Evolutionary conservation across 495 filamentous ascomycete species (phyloP).

Genomic region (Hypoxylon lienhwacheense): DNA sequence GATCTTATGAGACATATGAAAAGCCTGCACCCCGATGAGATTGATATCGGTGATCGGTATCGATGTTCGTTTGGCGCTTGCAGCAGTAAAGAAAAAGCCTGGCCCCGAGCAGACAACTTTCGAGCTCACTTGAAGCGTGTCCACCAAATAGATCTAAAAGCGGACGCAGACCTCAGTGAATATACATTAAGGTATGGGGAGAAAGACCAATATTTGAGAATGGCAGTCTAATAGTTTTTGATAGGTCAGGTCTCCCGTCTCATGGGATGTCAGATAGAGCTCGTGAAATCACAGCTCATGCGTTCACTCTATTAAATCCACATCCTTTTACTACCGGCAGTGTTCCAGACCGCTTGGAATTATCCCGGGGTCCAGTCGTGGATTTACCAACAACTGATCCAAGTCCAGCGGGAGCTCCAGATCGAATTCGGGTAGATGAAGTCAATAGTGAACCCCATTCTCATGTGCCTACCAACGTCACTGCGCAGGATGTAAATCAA

Average conservation of each 20-base stretch:
- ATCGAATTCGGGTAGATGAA: constrained; percentile 20
- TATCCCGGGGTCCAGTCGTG: constrained; percentile 8
- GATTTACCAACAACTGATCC: constrained; percentile 14
- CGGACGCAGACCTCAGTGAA: constrained; percentile 53
- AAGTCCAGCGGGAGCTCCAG: constrained; percentile 7
- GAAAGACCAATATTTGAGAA: neutral
- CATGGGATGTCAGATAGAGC: constrained; percentile 6
- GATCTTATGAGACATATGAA: constrained; percentile 75
- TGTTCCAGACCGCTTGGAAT: constrained; percentile 6
- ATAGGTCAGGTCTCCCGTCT: constrained; percentile 8
- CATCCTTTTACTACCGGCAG: neutral
- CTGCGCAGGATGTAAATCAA: neutral
- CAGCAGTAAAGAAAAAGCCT: constrained; percentile 69
- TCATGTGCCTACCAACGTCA: neutral
- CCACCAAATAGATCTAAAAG: constrained; percentile 49
- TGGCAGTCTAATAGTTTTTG: constrained; percentile 18
- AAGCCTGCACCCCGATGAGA: constrained; percentile 61
- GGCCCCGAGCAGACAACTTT: constrained; percentile 93
- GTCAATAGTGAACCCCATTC: neutral
- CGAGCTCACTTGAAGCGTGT: constrained; percentile 80
- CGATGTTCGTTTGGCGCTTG: constrained; percentile 68
- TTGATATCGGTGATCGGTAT: constrained; percentile 60
- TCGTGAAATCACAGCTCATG: constrained; percentile 7
- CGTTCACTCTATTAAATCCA: constrained; percentile 4
- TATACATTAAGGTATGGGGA: constrained; percentile 58